Percentiles rank a stretch among this genome's conserved stretches.
phyloP scores from a whole-genome alignment of 225 moss, liverwort and hornwort species.

The Asterella californica region DNA sequence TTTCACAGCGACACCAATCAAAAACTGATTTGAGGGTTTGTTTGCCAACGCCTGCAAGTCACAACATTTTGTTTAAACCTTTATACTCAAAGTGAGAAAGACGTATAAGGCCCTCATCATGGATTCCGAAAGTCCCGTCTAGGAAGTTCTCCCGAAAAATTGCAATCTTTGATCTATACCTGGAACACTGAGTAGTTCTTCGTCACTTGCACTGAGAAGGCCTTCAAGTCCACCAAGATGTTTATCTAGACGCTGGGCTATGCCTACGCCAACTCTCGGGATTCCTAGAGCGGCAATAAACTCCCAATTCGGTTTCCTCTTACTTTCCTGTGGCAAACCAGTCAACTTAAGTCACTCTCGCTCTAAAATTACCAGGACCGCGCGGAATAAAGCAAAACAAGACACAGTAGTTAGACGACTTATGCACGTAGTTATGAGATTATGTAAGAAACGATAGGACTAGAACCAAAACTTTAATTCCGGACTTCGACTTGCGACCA shows the following conservation, averaged over 20 bases:
- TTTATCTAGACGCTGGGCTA: constrained; percentile 62
- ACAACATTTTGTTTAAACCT: not conserved
- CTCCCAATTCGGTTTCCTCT: constrained; percentile 55
- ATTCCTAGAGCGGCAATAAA: constrained; percentile 74
- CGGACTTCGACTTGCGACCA: not conserved
- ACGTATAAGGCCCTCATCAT: not conserved
- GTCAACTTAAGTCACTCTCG: not conserved
- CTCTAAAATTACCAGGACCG: not conserved
- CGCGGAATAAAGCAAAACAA: not conserved
- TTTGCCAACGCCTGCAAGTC: constrained; percentile 60
- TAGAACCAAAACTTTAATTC: not conserved
- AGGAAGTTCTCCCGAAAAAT: not conserved
- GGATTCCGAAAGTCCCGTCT: not conserved
- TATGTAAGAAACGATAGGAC: not conserved
- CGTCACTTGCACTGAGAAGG: constrained; percentile 44
- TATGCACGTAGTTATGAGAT: not conserved
- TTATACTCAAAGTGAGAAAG: not conserved
- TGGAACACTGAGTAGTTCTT: constrained; percentile 56
- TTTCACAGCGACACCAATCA: constrained; percentile 61
- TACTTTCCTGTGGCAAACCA: constrained; percentile 55
- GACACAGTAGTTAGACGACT: not conserved
- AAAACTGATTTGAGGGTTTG: constrained; percentile 56
- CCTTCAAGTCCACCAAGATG: constrained; percentile 63
- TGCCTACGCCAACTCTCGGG: constrained; percentile 63
- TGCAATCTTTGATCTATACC: constrained; percentile 35